phyloP scores from a whole-genome alignment of 108 stramenopile genomes.

The Cyclotella cryptica region DNA sequence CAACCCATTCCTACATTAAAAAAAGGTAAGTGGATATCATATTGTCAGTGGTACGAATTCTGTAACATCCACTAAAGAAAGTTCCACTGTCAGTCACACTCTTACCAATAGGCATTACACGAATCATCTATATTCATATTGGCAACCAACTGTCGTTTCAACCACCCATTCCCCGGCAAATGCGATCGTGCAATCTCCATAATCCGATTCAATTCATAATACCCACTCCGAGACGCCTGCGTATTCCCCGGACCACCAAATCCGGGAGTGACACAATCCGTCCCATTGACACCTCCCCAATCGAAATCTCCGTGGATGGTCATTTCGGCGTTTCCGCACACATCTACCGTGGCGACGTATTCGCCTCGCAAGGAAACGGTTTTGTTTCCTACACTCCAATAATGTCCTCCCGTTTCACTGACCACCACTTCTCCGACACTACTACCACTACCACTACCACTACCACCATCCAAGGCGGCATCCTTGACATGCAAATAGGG shows the following conservation, averaged over 20 bases:
- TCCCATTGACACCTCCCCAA: not conserved
- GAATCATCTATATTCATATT: slow-evolving; percentile 24
- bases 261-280: not conserved
- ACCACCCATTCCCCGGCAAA: slow-evolving; percentile 24
- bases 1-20: not conserved
- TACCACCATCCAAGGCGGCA: too few relatives aligned
- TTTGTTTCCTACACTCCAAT: not conserved
- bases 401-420: slow-evolving; percentile 12
- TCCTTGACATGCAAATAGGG: slow-evolving; percentile 14
- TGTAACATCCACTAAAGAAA: too few relatives aligned
- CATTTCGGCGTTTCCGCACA: not conserved
- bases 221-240: slow-evolving; percentile 16
- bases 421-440: not conserved
- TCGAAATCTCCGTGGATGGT: slow-evolving; percentile 8
- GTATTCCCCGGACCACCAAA: slow-evolving; percentile 25
- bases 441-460: too few relatives aligned
- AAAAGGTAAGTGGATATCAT: too few relatives aligned
- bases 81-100: too few relatives aligned
- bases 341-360: slow-evolving; percentile 11
- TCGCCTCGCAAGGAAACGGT: not conserved
- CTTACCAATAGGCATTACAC: slow-evolving; percentile 34
- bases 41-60: too few relatives aligned
- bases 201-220: slow-evolving; percentile 26
- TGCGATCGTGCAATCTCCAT: slow-evolving; percentile 13
- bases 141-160: slow-evolving; percentile 12